Evolutionary conservation across 176 grass and related monocot species (phyloP), one percentile per base, ranked within the genome.

Genomic region (Bromus sterilis): DNA sequence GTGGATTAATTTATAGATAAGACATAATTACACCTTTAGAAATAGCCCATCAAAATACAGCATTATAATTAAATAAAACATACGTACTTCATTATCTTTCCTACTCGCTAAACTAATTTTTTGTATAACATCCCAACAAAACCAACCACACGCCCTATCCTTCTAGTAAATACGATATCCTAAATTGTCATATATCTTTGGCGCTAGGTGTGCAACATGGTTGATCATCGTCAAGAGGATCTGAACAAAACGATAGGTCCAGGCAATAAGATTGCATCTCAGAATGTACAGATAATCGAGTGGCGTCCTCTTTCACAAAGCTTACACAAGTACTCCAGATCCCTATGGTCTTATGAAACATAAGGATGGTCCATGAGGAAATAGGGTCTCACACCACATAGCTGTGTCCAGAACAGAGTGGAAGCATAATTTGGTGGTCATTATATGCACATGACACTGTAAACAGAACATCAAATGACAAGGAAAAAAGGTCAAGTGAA

Each of bases 281-380:
- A 44, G 60, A 60, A 89, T 85, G 87, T 85, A 89, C 71, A 85
- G 18, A 85, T 26, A 77, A 49, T 14, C 32, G 14, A 76, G 40
- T 26, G 36, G 31, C 29, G 36, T 7, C 44, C 12, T 60, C 40
- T 71, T 44, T 53, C 34, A 41, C 48, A 66, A 30, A 59, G 48
- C 28, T 39, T 31, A 61, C 76, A 59, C 37, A 14, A 44, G 34
- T 85, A 71, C 29, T 85, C 58, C 67, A 85, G 25, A 73, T 24
- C 60, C 39, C 81, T 40, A 76, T 29, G 10, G 68, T 71, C 51
- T 64, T 81, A 81, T 48, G 37, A 40, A 40, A 56, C 49, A 75
- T 28, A 76, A 21, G 14, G 28, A 23, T 11, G 21, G 13, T n/a
- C 15, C 29, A 78, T 65, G 24, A 2, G 26, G 29, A 58, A 58